Base-by-base conservation (phyloP, 352 stramenopile genomes). In the Globisporangium solare region DNA sequence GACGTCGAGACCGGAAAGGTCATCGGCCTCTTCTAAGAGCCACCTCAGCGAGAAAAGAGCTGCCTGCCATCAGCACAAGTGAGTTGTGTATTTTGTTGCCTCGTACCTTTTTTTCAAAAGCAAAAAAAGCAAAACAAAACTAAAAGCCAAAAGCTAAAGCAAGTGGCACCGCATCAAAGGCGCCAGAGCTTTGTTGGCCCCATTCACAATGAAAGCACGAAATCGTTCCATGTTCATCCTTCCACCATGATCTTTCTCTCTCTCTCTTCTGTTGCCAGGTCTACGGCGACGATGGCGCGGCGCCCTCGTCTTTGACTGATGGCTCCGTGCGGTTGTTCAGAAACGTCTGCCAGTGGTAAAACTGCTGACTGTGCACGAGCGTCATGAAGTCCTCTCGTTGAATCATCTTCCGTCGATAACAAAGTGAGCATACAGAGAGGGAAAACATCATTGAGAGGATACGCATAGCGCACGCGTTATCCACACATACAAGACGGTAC, bases 1-100 rank as follows among this genome's bases (percentile, higher is more conserved):
- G 86, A 99, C 64, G 74, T 79, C 52, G 70, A 93, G 40, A 92
- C 97, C 21, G 97, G 97, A 61, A 92, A 97, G 60, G 96, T 99
- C 14, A 92, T 98, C 54, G 97, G 97, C 31, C 75, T 99, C 21
- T 99, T 92, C 64, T 92, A 79, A 76, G 47, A 18, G 46, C n/a
- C 5, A n/a, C 12, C 39, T 1, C 27, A 8, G 27, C 27, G 10
- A 35, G 27, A 35, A 35, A 35, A 35, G 27, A 35, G 27, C 12
- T n/a, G 39, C 17, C 39, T 15, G 17, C 39, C 7, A 14, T 14
- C 39, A 20, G 13, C n/a, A 3, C n/a, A 24, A 6, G 10, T 17
- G 27, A 15, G 18, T 22, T 22, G 21, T 47, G 10, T 37, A 5
- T 7, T 41, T 5, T 43, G 22, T 18, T 42, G 37, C 15, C 40